Base-by-base conservation (phyloP, 805 yeast species). In the Ogataea pini region DNA sequence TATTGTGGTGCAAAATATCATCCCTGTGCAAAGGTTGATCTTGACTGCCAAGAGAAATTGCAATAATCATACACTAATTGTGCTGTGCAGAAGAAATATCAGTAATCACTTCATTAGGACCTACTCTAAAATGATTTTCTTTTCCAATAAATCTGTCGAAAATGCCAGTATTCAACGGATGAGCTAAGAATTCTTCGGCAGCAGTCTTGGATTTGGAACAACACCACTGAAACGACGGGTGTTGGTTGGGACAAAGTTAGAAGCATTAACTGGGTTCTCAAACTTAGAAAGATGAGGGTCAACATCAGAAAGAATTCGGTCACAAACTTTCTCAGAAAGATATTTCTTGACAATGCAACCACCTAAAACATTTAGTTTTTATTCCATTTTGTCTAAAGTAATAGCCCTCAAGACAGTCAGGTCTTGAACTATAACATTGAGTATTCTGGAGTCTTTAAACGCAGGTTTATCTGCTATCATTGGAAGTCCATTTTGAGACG, bases 1-100 rank as follows among this genome's bases (percentile, higher is more conserved):
- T 59, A 58, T 54, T 69, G 45, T 63, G 65, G 44, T 59, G 61
- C 12, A 55, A 37, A 51, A 52, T 51, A 46, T 63, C 67, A 32
- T 63, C 67, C 14, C 67, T 52, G 38, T 61, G 65, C 17, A 54
- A 52, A 32, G 54, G 55, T 46, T 63, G 67, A 36, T 55, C 58
- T 10, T 46, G 32, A 7, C 60, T 60, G 14, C 65, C 64, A 4
- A 64, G 60, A 7, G 61, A 59, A 31, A 61, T 61, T 16, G 50
- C 47, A 51, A 56, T 60, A 10, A 54, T 45, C 24, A 61, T 58
- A 10, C 57, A 44, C 7, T 61, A 58, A 44, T 58, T 55, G 38
- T 53, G 40, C 34, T 61, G 64, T 22, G 59, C 51, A 13, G 56
- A 48, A n/a, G 54, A 47, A 25, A 50, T 29, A 10, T 60, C 56